A percentile compares a stretch with the other conserved stretches of the same genome.
Conservation (phyloP, 352 stramenopile species). For the Phytopythium vexans region DNA sequence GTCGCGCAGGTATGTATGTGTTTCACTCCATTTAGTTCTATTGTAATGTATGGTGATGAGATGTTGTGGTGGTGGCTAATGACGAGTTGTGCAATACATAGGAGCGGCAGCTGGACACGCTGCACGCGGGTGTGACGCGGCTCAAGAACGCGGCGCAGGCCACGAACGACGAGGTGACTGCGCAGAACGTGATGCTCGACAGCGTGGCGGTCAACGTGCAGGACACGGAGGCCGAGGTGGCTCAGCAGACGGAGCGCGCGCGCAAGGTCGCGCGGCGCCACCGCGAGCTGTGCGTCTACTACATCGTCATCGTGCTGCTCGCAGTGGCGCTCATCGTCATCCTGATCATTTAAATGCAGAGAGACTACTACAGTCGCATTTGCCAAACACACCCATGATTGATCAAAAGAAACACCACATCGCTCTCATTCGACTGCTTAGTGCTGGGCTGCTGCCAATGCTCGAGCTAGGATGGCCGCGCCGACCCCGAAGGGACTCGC, state of each 20-base stretch:
- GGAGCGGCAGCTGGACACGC: slow-evolving; percentile 56
- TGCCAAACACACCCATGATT: too few relatives aligned
- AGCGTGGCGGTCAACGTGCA: slow-evolving; percentile 42
- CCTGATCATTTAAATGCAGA: slow-evolving; percentile 33
- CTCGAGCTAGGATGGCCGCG: too few relatives aligned
- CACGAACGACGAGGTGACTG: slow-evolving; percentile 54
- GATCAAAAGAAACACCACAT: too few relatives aligned
- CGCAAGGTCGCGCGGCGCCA: slow-evolving; percentile 43
- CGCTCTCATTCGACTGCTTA: too few relatives aligned
- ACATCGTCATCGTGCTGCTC: slow-evolving; percentile 55
- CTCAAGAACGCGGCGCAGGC: slow-evolving; percentile 55
- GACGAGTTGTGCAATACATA: slow-evolving; percentile 3
- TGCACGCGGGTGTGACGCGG: slow-evolving; percentile 44
- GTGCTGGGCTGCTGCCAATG: too few relatives aligned
- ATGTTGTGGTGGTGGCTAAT: not conserved
- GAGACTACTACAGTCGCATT: too few relatives aligned
- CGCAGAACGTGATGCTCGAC: slow-evolving; percentile 62
- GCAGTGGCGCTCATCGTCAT: slow-evolving; percentile 46
- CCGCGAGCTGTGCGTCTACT: slow-evolving; percentile 50
- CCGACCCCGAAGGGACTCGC: too few relatives aligned
- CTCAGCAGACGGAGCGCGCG: slow-evolving; percentile 48
- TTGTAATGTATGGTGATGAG: not conserved
- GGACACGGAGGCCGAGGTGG: slow-evolving; percentile 36
- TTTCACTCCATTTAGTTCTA: too few relatives aligned
- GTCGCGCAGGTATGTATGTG: slow-evolving; percentile 27